Base-by-base conservation (phyloP, 495 filamentous ascomycete genomes). In the Thozetella sp. region DNA sequence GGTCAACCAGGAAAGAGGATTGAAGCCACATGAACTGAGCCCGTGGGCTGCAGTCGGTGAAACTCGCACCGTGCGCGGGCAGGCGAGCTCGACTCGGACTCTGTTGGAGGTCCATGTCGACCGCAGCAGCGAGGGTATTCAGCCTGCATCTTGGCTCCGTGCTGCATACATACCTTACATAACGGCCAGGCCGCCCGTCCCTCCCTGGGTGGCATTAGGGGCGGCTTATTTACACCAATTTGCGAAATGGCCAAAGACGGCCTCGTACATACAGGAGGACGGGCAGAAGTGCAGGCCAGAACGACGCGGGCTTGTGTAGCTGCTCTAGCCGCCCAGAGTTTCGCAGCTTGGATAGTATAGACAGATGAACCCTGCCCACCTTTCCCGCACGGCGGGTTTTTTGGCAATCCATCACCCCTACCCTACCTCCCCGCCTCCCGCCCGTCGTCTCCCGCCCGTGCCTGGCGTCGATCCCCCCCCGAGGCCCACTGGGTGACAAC, bases 401-500 rank as follows among this genome's bases (percentile, higher is more conserved):
- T n/a, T n/a, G n/a, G n/a, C n/a, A n/a, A 37, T 37, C 30, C 30
- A 37, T n/a, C 20, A 4, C 10, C n/a, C 20, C 43, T 19, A 11
- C 43, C n/a, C n/a, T 3, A 10, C 43, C 9, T 11, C 20, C 43
- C 43, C 43, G 43, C 43, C 43, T 48, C 43, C 43, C 43, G 43
- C n/a, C 11, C 20, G n/a, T 19, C 43, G 10, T 20, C 43, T 20
- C 43, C 43, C 43, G 43, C 43, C 43, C 43, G 43, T 48, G 43
- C 43, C 43, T 48, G 43, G 43, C 43, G 43, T 48, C 43, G 43
- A 48, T 48, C 43, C 43, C 30, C 30, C n/a, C 30, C 43, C 43
- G 20, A 15, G 43, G 43, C 9, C 43, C 43, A 37, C 30, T 15
- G 4, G 12, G 43, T n/a, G 43, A 48, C 43, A 48, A n/a, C n/a